phyloP scores from a whole-genome alignment of 2,329 filamentous ascomycete species.

The Calonectria henricotiae region DNA sequence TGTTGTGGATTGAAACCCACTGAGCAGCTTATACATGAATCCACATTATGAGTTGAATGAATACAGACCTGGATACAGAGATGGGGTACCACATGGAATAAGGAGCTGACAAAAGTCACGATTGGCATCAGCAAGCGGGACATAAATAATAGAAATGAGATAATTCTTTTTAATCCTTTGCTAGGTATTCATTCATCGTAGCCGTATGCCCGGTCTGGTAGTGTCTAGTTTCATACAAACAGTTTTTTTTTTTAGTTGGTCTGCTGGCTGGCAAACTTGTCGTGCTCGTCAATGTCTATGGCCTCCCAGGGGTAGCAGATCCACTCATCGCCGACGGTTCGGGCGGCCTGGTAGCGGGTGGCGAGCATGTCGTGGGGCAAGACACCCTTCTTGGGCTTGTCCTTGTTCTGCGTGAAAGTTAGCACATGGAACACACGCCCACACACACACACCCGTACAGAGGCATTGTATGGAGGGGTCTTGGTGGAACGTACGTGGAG shows the following conservation, averaged over 20 bases:
- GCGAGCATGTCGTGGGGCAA: constrained; percentile 86
- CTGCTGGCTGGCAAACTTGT: constrained; percentile 75
- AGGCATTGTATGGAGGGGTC: neutral
- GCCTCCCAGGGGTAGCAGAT: constrained; percentile 99
- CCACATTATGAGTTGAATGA: neutral
- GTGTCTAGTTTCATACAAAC: constrained; percentile 43
- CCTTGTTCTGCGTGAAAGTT: constrained; percentile 81
- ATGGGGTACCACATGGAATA: neutral
- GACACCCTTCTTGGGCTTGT: constrained; percentile 93
- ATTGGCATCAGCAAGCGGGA: neutral
- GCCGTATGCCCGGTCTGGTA: constrained; percentile 24
- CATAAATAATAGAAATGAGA: neutral
- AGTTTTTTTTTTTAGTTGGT: constrained; percentile 41
- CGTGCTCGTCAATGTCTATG: constrained; percentile 93
- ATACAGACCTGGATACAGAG: neutral
- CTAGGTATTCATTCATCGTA: constrained; percentile 42
- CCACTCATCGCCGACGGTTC: constrained; percentile 95
- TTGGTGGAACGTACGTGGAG: constrained; percentile 79
- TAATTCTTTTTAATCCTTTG: constrained; percentile 28
- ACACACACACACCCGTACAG: neutral
- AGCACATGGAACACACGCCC: constrained; percentile 26
- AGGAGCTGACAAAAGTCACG: neutral
- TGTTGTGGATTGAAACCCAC: neutral
- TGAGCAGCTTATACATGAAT: constrained; percentile 2
- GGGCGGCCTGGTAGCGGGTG: constrained; percentile 85